Evolutionary conservation across 495 filamentous ascomycete species (phyloP).

Genomic region (Letharia lupina): DNA sequence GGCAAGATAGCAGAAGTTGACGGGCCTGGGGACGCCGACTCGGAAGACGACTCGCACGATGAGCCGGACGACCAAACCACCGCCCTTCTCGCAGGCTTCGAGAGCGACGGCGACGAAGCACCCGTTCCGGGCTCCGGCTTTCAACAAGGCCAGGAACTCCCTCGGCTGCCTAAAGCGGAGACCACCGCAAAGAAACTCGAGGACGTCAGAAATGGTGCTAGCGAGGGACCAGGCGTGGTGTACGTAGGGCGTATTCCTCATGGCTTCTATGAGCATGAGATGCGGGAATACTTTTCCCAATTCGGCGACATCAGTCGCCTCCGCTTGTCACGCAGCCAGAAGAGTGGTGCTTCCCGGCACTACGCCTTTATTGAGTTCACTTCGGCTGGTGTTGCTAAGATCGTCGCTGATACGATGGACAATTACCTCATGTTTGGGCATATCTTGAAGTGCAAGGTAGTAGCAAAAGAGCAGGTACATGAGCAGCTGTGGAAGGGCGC

Average conservation of each 20-base stretch:
- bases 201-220: slow-evolving; percentile 27
- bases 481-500: slow-evolving; percentile 76
- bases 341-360: slow-evolving; percentile 81
- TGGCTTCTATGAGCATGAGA: slow-evolving; percentile 95
- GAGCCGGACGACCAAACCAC: slow-evolving; percentile 59
- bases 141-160: slow-evolving; percentile 49
- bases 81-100: slow-evolving; percentile 67
- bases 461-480: slow-evolving; percentile 69
- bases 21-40: slow-evolving; percentile 27
- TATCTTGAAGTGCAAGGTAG: slow-evolving; percentile 74
- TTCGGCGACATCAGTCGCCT: slow-evolving; percentile 79
- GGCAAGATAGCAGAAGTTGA: slow-evolving; percentile 24
- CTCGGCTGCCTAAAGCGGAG: slow-evolving; percentile 52
- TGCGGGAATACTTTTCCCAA: slow-evolving; percentile 89
- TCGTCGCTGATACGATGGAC: slow-evolving; percentile 91
- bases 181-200: slow-evolving; percentile 46
- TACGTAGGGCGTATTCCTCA: slow-evolving; percentile 86
- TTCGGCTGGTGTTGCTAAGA: slow-evolving; percentile 66
- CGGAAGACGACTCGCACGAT: slow-evolving; percentile 33
- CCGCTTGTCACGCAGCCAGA: slow-evolving; percentile 80
- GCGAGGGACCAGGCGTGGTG: slow-evolving; percentile 63
- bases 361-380: slow-evolving; percentile 90
- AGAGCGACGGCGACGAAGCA: slow-evolving; percentile 65
- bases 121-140: slow-evolving; percentile 46
- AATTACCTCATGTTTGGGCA: slow-evolving; percentile 94